These are phyloP conservation scores for Aspergillus heteromorphus DNA, from an alignment of 495 filamentous ascomycete species.

Conservation along the genomic window DNA sequence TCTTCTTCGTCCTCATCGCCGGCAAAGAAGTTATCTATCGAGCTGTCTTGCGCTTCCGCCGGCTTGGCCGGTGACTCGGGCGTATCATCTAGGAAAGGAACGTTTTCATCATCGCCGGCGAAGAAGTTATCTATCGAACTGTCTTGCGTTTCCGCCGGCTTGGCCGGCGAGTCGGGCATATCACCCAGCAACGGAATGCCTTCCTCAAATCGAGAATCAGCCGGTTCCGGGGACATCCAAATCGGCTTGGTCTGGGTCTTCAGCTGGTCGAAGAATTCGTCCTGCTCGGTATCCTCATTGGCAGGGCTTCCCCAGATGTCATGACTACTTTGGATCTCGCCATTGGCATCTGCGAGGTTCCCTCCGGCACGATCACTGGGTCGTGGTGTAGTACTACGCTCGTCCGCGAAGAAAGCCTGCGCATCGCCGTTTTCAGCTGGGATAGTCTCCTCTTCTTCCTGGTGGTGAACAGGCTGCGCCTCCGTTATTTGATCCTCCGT, in stretches of 20 bases:
- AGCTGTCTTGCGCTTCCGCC: conserved; percentile 8
- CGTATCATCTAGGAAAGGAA: no score
- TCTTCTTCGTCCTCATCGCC: conserved; percentile 35
- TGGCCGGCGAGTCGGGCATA: conserved; percentile 15
- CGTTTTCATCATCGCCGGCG: conserved; percentile 33
- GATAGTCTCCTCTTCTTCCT: background rate
- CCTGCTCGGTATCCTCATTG: conserved; percentile 32
- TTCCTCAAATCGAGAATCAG: conserved; percentile 45
- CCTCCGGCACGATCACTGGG: background rate
- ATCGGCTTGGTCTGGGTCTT: conserved; percentile 46
- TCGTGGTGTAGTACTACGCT: conserved; percentile 2
- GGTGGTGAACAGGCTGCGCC: background rate
- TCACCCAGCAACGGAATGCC: conserved; percentile 40
- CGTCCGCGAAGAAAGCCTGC: background rate
- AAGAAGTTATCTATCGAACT: conserved; percentile 27
- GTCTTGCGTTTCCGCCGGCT: conserved; percentile 11
- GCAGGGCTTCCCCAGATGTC: conserved; percentile 27
- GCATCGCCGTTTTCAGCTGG: background rate
- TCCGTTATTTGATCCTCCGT: background rate
- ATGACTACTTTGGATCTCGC: conserved; percentile 17
- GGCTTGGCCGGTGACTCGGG: conserved; percentile 17
- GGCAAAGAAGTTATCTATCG: conserved; percentile 28
- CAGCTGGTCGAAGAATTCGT: conserved; percentile 46
- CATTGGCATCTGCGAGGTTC: conserved; percentile 3
- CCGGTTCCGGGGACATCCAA: conserved; percentile 37